Base-by-base conservation (phyloP, 179 eudicot genomes). In the Patellifolia procumbens region DNA sequence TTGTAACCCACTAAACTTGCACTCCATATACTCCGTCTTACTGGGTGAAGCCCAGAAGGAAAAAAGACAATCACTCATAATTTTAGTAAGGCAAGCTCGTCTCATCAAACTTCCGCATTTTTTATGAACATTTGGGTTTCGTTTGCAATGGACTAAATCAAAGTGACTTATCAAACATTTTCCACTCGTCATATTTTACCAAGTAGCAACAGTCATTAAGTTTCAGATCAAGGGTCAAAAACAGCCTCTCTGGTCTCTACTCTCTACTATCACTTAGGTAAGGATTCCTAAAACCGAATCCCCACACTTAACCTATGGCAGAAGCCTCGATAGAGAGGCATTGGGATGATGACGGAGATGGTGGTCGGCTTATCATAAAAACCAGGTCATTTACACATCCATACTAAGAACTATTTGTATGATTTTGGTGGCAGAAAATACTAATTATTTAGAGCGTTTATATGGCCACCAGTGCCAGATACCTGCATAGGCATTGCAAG, bases 401-500 rank as follows among this genome's bases (percentile, higher is more conserved):
- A 61, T 15, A 68, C 19, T 16, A 35, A 68, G 22, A 24, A 68
- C 22, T 58, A 46, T 45, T 19, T 20, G 45, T 31, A 62, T 48
- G 60, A 35, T 59, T 65, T 73, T 61, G 16, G 55, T 42, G 58
- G 66, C 49, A 16, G 22, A 62, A 51, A 76, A 45, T 10, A n/a
- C n/a, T 53, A 39, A 13, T 35, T 13, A 10, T 31, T 46, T 52
- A 67, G 34, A 51, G 26, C 61, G n/a, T 1, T 9, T 2, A 49
- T 7, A 69, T 24, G 9, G 31, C 65, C 43, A 51, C 20, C 32
- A 59, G 22, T 16, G 64, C 43, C 55, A 74, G 13, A 51, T 88
- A 94, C 98, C 98, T 92, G 89, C 89, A 92, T 53, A 94, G 93
- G 81, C 94, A 94, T 81, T 94, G 98, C 79, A 94, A 86, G 83